These are phyloP conservation scores for Penstemon eatonii DNA, from an alignment of 257 asterid species.

Conservation along the genomic window DNA sequence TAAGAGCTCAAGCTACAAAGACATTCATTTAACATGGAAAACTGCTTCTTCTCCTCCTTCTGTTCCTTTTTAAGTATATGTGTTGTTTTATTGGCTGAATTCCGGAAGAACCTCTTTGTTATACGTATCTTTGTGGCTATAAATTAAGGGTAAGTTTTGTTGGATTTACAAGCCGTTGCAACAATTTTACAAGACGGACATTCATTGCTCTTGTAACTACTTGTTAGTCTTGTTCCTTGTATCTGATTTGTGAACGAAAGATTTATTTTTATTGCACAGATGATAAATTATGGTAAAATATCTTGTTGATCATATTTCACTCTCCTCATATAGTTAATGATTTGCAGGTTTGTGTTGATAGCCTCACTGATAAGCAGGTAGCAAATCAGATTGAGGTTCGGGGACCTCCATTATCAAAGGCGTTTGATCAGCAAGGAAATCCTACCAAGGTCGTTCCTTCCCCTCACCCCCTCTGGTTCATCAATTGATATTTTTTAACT, in stretches of 20 bases:
- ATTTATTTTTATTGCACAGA: conserved; percentile 15
- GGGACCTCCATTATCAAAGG: conserved; percentile 92
- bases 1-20: conserved; percentile 1
- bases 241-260: conserved; percentile 20
- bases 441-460: conserved; percentile 76
- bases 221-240: conserved; percentile 16
- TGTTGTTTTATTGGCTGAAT: conserved; percentile 1
- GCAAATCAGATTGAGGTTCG: conserved; percentile 82
- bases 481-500: conserved; percentile 13
- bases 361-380: conserved; percentile 65
- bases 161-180: too few species aligned
- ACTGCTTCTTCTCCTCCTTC: not conserved
- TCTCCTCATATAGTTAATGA: conserved; percentile 24
- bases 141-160: not conserved
- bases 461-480: conserved; percentile 5
- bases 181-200: too few species aligned
- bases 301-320: conserved; percentile 4
- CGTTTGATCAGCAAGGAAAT: conserved; percentile 83
- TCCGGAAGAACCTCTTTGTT: not conserved
- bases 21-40: not conserved
- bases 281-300: not conserved
- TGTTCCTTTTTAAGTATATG: not conserved
- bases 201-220: not conserved
- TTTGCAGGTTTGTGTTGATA: conserved; percentile 62
- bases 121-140: not conserved